Evolutionary conservation across 768 basidiomycete species (phyloP).

Genomic region (Rhodocollybia butyracea): DNA sequence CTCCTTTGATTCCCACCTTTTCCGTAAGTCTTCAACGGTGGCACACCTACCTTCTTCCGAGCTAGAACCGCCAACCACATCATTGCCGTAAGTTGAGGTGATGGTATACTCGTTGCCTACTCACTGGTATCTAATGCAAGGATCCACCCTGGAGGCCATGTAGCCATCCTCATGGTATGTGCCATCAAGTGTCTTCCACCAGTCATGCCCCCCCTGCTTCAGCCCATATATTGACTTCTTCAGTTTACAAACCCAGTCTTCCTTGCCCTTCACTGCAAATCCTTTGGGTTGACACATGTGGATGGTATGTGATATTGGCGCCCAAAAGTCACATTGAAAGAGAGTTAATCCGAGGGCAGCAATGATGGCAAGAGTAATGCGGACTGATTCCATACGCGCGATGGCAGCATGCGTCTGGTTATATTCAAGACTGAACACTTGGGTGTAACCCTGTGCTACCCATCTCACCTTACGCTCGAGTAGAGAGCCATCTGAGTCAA

Average conservation of each 20-base stretch:
- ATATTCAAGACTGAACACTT: neutral
- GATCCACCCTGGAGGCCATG: neutral
- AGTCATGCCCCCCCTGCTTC: neutral
- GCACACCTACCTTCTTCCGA: neutral
- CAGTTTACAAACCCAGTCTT: neutral
- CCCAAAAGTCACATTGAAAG: constrained; percentile 26
- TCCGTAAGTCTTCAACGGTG: neutral
- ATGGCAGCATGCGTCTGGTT: neutral
- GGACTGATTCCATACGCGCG: constrained; percentile 3
- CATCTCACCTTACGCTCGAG: neutral
- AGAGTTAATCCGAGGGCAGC: constrained; percentile 21
- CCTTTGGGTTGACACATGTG: constrained; percentile 31
- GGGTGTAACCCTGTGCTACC: neutral
- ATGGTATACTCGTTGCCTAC: neutral
- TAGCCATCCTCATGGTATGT: neutral
- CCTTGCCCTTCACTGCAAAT: constrained; percentile 5
- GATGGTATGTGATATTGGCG: constrained; percentile 21
- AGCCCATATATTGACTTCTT: neutral
- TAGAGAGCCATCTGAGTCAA: neutral
- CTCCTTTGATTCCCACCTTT: neutral
- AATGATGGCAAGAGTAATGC: neutral
- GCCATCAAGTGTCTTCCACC: neutral
- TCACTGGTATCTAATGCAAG: neutral
- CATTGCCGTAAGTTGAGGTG: neutral
- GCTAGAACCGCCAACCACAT: neutral